Base-by-base conservation (phyloP, 2,329 filamentous ascomycete species). In the Scolecobasidium constrictum region DNA sequence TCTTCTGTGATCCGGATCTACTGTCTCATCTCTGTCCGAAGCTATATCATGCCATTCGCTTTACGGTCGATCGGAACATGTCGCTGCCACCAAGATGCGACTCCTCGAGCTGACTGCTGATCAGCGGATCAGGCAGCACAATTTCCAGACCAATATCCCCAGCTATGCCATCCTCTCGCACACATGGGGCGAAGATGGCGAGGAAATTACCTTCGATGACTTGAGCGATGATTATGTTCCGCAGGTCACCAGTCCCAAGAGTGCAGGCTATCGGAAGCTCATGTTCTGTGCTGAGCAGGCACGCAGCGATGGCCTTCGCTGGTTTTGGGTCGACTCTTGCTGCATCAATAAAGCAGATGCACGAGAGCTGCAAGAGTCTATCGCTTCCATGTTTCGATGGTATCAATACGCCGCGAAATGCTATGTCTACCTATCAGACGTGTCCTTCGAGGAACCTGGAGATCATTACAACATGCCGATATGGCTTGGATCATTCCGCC, bases 131-230 rank as follows among this genome's bases (percentile, higher is more conserved):
- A 31, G 26, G 11, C 26, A 11, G 26, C 26, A 31, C 26, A 12
- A 43, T 11, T 22, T 43, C 11, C 5, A 18, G n/a, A 17, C 9
- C 18, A 20, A 46, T n/a, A 38, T 47, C 20, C 47, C 45, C 35
- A 42, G 28, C 9, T 49, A 48, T 33, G 47, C 47, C 6, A 49
- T 49, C 4, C 46, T 49, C 4, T 49, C 47, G 7, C 47, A 48
- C 36, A 48, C 46, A 3, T 49, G 47, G 47, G 42, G 33, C 5
- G 18, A 35, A 12, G 33, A 46, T 36, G 20, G 26, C 20, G 44
- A 48, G 6, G 47, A 48, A 33, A 17, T 46, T 17, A 46, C 43
- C 35, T 43, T 48, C 35, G 12, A 48, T 33, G 42, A 48, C 19
- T 15, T 49, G 33, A 20, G 5, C 16, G 21, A 11, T 5, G n/a